A percentile compares a stretch with the other conserved stretches of the same genome.
Evolutionary conservation across 2,329 filamentous ascomycete species (phyloP).

Genomic region (Sporothrix protearum): DNA sequence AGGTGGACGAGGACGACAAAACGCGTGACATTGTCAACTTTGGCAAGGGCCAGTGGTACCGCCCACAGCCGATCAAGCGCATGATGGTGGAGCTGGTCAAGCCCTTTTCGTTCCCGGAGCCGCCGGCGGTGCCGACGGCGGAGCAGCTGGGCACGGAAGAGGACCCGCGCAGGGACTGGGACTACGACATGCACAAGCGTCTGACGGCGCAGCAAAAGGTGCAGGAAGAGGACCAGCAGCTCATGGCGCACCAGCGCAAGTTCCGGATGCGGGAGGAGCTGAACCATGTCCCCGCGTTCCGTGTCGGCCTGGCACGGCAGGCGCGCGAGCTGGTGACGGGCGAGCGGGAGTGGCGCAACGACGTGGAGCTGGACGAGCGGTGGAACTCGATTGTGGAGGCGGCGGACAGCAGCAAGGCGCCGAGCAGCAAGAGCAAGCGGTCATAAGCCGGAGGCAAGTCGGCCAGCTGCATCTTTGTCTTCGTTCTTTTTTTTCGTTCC

Average conservation of each 20-base stretch:
- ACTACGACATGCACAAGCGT: constrained; percentile 52
- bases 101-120: constrained; percentile 83
- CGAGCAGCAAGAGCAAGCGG: constrained; percentile 23
- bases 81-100: constrained; percentile 90
- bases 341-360: constrained; percentile 58
- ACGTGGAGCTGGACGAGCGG: constrained; percentile 44
- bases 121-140: constrained; percentile 53
- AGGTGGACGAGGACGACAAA: constrained; percentile 32
- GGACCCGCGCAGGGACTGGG: constrained; percentile 51
- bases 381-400: constrained; percentile 41
- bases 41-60: constrained; percentile 55
- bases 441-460: constrained; percentile 20
- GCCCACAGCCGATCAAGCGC: constrained; percentile 73
- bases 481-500: background rate
- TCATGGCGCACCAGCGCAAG: constrained; percentile 21
- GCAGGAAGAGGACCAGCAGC: constrained; percentile 36
- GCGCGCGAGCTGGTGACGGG: constrained; percentile 61
- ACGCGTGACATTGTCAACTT: background rate
- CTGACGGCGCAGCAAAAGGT: constrained; percentile 27
- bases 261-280: constrained; percentile 35
- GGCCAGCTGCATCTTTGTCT: too few species aligned
- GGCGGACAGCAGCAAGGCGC: constrained; percentile 26
- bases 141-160: constrained; percentile 25
- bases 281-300: constrained; percentile 39
- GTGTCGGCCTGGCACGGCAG: constrained; percentile 50